Evolutionary conservation across 2,329 filamentous ascomycete species (phyloP).

Genomic region (Neurospora sp.): DNA sequence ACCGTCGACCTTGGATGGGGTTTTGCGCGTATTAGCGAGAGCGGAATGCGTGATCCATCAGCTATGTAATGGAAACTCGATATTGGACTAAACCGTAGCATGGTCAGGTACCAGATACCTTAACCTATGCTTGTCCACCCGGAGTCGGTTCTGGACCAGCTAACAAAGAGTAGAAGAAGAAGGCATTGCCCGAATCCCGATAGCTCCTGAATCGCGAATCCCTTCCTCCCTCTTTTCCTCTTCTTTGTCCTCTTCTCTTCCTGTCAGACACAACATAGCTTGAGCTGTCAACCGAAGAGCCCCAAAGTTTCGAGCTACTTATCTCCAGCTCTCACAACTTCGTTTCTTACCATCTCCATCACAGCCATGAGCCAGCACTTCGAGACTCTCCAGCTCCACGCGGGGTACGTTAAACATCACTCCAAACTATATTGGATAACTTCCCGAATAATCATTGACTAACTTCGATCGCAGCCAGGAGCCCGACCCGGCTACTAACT

Average conservation of each 20-base stretch:
- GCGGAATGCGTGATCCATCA: neutral
- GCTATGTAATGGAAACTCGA: neutral
- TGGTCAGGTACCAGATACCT: neutral
- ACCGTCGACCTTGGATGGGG: neutral
- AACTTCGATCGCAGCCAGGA: conserved; percentile 49
- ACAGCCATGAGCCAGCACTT: conserved; percentile 50
- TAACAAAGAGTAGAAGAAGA: neutral
- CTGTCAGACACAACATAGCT: neutral
- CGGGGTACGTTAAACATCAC: conserved; percentile 45
- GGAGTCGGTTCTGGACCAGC: neutral
- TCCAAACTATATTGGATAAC: conserved; percentile 2
- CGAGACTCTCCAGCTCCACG: conserved; percentile 79
- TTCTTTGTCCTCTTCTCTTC: conserved; percentile 2
- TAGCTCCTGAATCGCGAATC: neutral
- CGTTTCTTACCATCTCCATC: neutral
- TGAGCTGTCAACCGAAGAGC: neutral
- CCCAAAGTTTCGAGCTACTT: neutral
- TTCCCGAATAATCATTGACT: conserved; percentile 12
- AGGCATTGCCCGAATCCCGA: neutral
- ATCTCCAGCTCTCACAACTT: neutral
- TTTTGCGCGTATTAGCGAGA: neutral
- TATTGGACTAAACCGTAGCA: neutral
- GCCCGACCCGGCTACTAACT: conserved; percentile 71
- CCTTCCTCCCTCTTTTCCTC: neutral
- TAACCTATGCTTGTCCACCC: neutral